Evolutionary conservation across 257 asterid genomes (phyloP).

Genomic region (Solanum clarkiae): DNA sequence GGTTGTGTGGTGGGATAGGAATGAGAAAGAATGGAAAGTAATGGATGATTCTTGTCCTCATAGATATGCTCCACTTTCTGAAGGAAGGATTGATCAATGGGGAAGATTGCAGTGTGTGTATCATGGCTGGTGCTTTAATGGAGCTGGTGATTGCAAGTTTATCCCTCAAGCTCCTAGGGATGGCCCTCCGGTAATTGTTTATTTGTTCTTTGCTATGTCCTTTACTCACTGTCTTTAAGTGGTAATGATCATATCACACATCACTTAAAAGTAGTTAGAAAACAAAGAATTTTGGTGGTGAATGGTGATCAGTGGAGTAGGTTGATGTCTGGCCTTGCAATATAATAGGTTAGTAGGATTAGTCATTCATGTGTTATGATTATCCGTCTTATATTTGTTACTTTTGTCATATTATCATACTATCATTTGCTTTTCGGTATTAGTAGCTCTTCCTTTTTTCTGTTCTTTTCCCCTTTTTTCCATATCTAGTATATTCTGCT

Average conservation of each 20-base stretch:
- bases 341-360: too few relatives aligned
- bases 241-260: not conserved
- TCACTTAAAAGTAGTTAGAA: not conserved
- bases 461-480: too few relatives aligned
- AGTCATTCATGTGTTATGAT: too few relatives aligned
- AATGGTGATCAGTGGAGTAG: too few relatives aligned
- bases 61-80: slow-evolving; percentile 73
- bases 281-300: not conserved
- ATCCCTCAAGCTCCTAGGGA: slow-evolving; percentile 86
- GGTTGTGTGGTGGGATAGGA: slow-evolving; percentile 78
- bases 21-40: slow-evolving; percentile 70
- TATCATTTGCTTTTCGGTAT: too few relatives aligned
- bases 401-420: too few relatives aligned
- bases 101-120: slow-evolving; percentile 90
- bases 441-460: too few relatives aligned
- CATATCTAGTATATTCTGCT: too few relatives aligned
- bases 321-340: too few relatives aligned
- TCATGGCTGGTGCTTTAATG: slow-evolving; percentile 87
- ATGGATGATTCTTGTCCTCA: slow-evolving; percentile 86
- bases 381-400: too few relatives aligned
- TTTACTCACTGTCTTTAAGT: not conserved
- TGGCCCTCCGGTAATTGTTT: slow-evolving; percentile 57
- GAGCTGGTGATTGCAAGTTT: slow-evolving; percentile 72
- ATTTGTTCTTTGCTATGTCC: not conserved
- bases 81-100: slow-evolving; percentile 90